phyloP scores from a whole-genome alignment of 345 rosid genomes.

The Geranium brycei region DNA sequence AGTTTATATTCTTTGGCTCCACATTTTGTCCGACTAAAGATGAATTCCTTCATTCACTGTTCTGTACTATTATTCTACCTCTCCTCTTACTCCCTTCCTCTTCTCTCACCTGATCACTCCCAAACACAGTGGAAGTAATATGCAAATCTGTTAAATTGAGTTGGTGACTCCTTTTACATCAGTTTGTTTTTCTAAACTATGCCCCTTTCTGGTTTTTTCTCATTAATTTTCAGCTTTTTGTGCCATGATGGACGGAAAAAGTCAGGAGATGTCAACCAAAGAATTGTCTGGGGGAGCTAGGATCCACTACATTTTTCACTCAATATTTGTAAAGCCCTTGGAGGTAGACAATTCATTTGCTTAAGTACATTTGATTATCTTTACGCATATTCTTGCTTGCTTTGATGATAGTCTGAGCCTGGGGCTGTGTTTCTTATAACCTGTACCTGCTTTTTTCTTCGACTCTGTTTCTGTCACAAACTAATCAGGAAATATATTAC shows the following conservation, averaged over 20 bases:
- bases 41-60: not conserved
- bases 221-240: constrained; percentile 30
- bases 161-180: not conserved
- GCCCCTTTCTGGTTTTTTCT: constrained; percentile 1
- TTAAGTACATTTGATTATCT: not conserved
- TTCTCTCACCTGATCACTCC: not conserved
- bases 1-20: not conserved
- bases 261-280: constrained; percentile 43
- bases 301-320: constrained; percentile 51
- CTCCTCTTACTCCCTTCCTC: not conserved
- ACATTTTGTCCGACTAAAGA: not conserved
- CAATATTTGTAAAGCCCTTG: constrained; percentile 54
- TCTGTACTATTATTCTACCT: not conserved
- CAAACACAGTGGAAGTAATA: not conserved
- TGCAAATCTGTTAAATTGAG: not conserved
- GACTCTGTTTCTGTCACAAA: not conserved
- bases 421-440: too few relatives aligned
- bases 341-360: constrained; percentile 30
- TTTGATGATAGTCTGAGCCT: not conserved
- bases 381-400: not conserved
- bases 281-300: constrained; percentile 65
- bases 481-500: too few relatives aligned
- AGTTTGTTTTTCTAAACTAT: constrained; percentile 4
- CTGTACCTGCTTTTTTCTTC: not conserved
- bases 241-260: constrained; percentile 53